These are phyloP conservation scores for Aspergillus affinis DNA, from an alignment of 495 filamentous ascomycete species.

Conservation along the genomic window DNA sequence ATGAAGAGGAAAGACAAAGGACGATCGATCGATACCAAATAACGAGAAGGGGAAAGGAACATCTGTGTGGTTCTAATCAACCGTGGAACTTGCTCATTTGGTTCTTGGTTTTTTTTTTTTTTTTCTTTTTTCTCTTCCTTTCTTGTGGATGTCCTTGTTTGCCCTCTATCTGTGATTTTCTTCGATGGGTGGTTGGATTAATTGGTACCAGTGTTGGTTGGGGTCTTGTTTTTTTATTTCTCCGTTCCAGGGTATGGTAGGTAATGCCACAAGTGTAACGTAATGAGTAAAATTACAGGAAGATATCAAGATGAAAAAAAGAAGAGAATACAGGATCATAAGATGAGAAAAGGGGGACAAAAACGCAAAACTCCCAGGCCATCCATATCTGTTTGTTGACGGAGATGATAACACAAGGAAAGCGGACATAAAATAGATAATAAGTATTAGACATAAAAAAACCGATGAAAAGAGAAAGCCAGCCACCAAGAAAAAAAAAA, in stretches of 20 bases:
- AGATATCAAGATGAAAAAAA: not conserved
- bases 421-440: slow-evolving; percentile 1
- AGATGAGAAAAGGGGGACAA: not conserved
- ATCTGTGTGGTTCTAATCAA: not conserved
- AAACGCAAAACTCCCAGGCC: not conserved
- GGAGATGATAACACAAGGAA: not conserved
- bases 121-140: no score
- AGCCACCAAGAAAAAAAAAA: not conserved
- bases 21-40: no score
- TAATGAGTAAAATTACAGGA: not conserved
- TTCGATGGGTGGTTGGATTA: not conserved
- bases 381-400: not conserved
- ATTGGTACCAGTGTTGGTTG: not conserved
- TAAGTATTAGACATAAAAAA: slow-evolving; percentile 2
- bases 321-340: not conserved
- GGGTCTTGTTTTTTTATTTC: not conserved
- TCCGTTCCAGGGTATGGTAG: not conserved
- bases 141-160: not conserved
- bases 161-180: not conserved
- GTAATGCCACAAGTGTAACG: not conserved
- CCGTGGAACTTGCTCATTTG: not conserved
- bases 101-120: no score
- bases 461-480: slow-evolving; percentile 4
- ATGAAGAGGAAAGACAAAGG: no score
- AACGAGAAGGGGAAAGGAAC: not conserved